phyloP scores from a whole-genome alignment of 2,329 filamentous ascomycete species.

The Elsinoe arachidis region DNA sequence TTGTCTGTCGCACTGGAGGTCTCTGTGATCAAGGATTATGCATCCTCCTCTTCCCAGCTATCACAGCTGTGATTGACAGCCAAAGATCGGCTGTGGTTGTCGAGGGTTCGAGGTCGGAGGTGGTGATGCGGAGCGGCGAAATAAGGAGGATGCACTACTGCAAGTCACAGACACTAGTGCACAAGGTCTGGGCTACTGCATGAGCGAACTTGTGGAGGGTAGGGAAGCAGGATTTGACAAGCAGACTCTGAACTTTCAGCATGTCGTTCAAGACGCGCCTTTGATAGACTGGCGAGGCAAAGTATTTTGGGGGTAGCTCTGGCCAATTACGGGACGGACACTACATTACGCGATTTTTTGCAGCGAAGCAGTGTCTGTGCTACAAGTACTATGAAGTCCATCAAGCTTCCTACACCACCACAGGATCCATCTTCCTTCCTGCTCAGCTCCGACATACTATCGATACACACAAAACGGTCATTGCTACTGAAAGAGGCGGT shows the following conservation, averaged over 20 bases:
- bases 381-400: not conserved
- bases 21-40: not conserved
- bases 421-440: not conserved
- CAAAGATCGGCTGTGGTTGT: not conserved
- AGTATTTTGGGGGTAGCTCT: not conserved
- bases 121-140: constrained; percentile 1
- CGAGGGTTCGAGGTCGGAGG: not conserved
- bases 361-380: not conserved
- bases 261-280: not conserved
- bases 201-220: not conserved
- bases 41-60: not conserved
- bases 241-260: not conserved
- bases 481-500: not conserved
- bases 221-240: constrained; percentile 2
- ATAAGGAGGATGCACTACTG: constrained; percentile 6
- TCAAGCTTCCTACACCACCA: not conserved
- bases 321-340: not conserved
- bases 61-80: not conserved
- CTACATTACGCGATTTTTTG: not conserved
- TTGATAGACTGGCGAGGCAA: not conserved
- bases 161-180: not conserved
- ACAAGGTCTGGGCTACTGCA: constrained; percentile 4
- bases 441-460: not conserved
- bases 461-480: constrained; percentile 7
- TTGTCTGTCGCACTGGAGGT: not conserved